Evolutionary conservation across 1,284 basidiomycete genomes (phyloP).

Genomic region (Cutaneotrichosporon mucoides): DNA sequence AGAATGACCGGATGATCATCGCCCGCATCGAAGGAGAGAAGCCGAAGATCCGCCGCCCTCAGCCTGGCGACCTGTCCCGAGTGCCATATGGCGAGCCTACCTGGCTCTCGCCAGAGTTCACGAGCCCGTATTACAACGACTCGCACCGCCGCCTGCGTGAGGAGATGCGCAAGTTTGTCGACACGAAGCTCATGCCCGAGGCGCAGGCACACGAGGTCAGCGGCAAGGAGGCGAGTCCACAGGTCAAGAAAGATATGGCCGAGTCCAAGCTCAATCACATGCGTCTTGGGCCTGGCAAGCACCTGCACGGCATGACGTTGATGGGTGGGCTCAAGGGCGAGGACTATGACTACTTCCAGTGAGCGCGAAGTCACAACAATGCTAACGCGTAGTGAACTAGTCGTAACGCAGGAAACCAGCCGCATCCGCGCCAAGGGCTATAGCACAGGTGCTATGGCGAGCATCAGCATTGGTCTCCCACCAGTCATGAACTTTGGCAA

Average conservation of each 20-base stretch:
- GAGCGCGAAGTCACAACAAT: neutral
- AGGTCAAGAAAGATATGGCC: conserved; percentile 46
- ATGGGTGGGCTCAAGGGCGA: conserved; percentile 84
- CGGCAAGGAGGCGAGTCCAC: conserved; percentile 59
- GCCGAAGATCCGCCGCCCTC: conserved; percentile 55
- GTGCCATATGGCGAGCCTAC: conserved; percentile 79
- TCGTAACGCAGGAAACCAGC: conserved; percentile 79
- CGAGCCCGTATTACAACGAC: conserved; percentile 78
- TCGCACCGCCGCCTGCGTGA: conserved; percentile 50
- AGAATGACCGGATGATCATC: conserved; percentile 66
- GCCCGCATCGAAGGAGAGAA: conserved; percentile 65
- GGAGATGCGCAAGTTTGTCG: conserved; percentile 54
- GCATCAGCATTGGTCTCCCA: conserved; percentile 67
- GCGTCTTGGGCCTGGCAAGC: conserved; percentile 74
- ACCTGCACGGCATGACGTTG: conserved; percentile 73
- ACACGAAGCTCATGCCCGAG: conserved; percentile 54
- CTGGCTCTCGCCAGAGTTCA: conserved; percentile 74
- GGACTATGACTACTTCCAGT: conserved; percentile 71
- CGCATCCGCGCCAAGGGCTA: conserved; percentile 77
- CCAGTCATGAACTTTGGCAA: conserved; percentile 60
- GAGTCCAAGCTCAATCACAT: conserved; percentile 78
- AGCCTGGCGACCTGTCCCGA: conserved; percentile 57
- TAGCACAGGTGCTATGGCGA: conserved; percentile 69
- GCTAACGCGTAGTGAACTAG: conserved; percentile 54
- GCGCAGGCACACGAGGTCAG: conserved; percentile 66